A percentile compares a stretch with the other conserved stretches of the same genome.
Evolutionary conservation across 2,329 filamentous ascomycete genomes (phyloP).

Genomic region (Colletotrichum gloeosporioides): DNA sequence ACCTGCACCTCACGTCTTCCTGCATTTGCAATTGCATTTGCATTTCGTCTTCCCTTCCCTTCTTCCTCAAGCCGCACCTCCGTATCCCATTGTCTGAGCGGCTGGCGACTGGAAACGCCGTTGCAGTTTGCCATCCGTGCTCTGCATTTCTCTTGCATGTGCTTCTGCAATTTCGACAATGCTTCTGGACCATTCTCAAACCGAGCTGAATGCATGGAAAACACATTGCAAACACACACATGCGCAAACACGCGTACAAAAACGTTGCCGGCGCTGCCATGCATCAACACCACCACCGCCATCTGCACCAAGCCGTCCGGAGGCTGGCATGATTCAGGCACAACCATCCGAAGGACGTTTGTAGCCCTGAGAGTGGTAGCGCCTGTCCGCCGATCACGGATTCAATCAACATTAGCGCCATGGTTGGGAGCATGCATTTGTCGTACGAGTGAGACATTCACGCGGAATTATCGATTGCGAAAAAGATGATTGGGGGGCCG

Average conservation of each 20-base stretch:
- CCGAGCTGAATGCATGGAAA: not conserved
- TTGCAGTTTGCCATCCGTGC: not conserved
- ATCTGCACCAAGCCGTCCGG: not conserved
- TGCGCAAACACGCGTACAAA: not conserved
- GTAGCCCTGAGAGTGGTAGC: not conserved
- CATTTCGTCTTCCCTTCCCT: not conserved
- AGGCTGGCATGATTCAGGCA: not conserved
- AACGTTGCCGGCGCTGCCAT: not conserved
- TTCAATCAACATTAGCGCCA: not conserved
- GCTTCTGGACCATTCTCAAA: not conserved
- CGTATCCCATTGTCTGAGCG: not conserved
- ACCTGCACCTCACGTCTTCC: not conserved
- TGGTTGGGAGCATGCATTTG: not conserved
- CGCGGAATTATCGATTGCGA: not conserved
- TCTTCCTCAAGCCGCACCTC: not conserved
- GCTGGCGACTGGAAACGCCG: not conserved
- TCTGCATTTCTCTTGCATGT: not conserved
- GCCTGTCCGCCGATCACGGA: not conserved
- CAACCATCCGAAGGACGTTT: not conserved
- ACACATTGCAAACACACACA: not conserved
- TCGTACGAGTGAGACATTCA: constrained; percentile 4
- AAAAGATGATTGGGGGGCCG: not conserved
- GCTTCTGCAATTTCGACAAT: not conserved
- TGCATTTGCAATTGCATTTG: not conserved
- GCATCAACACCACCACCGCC: not conserved